These are phyloP conservation scores for Orbilia brochopaga DNA, from an alignment of 2,329 filamentous ascomycete species.

Conservation along the genomic window DNA sequence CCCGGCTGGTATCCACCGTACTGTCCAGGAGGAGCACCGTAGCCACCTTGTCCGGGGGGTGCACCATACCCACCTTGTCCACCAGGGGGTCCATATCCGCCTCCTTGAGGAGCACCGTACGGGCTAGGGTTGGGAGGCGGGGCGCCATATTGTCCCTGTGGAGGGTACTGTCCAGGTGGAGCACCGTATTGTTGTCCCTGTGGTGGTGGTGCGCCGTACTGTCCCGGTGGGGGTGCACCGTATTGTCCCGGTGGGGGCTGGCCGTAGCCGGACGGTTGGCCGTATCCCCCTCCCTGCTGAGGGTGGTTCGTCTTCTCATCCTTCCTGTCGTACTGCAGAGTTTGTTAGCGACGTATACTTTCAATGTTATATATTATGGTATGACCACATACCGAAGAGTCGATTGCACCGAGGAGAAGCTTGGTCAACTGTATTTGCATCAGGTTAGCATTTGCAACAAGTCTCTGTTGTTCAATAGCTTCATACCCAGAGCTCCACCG, in stretches of 20 bases:
- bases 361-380: conserved; percentile 51
- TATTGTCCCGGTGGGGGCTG: conserved; percentile 52
- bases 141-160: conserved; percentile 23
- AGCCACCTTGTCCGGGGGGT: conserved; percentile 48
- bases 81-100: too few relatives aligned
- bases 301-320: conserved; percentile 56
- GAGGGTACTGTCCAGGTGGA: conserved; percentile 8
- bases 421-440: conserved; percentile 59
- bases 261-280: conserved; percentile 53
- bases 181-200: conserved; percentile 53
- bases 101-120: conserved; percentile 54
- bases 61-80: conserved; percentile 50
- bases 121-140: conserved; percentile 54
- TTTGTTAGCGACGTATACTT: conserved; percentile 44
- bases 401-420: conserved; percentile 71
- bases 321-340: conserved; percentile 56
- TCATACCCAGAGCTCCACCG: conserved; percentile 68
- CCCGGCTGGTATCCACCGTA: conserved; percentile 15
- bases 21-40: conserved; percentile 23
- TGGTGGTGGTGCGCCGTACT: conserved; percentile 37
- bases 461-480: background rate
- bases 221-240: conserved; percentile 37
- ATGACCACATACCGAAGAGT: conserved; percentile 62
- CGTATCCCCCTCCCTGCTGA: conserved; percentile 18
- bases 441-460: background rate